Evolutionary conservation across 768 basidiomycete genomes (phyloP).

Genomic region (Austroboletus eburneus): DNA sequence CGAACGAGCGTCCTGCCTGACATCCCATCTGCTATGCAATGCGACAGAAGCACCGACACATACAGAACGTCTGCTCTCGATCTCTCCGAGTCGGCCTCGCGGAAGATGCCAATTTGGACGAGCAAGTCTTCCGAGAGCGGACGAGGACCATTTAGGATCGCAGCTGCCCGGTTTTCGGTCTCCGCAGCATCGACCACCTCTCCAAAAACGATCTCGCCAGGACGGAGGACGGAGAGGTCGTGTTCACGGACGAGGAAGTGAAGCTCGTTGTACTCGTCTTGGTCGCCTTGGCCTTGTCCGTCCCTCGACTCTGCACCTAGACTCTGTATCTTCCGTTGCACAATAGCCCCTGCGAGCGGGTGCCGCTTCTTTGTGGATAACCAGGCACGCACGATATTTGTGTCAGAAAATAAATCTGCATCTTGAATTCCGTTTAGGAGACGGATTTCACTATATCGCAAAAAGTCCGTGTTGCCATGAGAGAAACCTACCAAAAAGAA

Average conservation of each 20-base stretch:
- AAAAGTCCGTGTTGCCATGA: constrained; percentile 42
- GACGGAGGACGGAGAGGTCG: constrained; percentile 27
- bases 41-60: constrained; percentile 41
- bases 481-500: constrained; percentile 42
- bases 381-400: constrained; percentile 44
- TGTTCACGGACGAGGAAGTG: constrained; percentile 41
- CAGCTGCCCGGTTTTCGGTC: constrained; percentile 26
- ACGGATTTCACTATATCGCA: constrained; percentile 29
- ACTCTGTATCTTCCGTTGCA: not conserved
- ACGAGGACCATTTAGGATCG: constrained; percentile 32
- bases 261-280: no score
- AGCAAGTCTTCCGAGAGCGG: constrained; percentile 40
- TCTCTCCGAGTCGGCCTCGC: constrained; percentile 22
- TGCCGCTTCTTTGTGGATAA: constrained; percentile 42
- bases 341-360: constrained; percentile 44
- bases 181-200: constrained; percentile 32
- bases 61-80: constrained; percentile 30
- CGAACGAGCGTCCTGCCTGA: constrained; percentile 39
- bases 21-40: constrained; percentile 49
- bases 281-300: no score
- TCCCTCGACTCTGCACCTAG: not conserved
- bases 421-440: constrained; percentile 26
- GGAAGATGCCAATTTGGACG: constrained; percentile 40
- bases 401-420: constrained; percentile 22
- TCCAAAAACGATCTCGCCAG: constrained; percentile 39